A percentile compares a stretch with the other conserved stretches of the same genome.
phyloP scores from a whole-genome alignment of 202 grass and related monocot species.

The Brachypodium distachyon region DNA sequence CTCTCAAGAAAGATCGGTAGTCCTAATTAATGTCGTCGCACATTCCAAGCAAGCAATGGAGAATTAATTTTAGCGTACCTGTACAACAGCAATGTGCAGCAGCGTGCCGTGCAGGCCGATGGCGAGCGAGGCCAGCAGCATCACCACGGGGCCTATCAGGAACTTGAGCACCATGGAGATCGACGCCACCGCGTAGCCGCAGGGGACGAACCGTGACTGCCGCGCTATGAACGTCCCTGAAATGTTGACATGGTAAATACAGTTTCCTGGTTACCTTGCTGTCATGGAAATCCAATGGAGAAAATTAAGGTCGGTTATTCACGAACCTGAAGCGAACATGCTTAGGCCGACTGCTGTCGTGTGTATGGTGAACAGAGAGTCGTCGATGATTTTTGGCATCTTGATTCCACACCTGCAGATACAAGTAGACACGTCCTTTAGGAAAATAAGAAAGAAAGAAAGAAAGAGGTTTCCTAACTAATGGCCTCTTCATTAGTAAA shows the following conservation, averaged over 20 bases:
- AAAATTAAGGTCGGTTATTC: neutral
- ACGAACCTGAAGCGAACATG: constrained; percentile 75
- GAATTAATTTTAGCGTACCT: constrained; percentile 24
- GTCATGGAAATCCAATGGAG: neutral
- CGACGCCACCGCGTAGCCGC: constrained; percentile 56
- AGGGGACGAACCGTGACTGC: constrained; percentile 53
- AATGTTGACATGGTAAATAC: neutral
- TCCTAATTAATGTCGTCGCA: neutral
- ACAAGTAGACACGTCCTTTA: neutral
- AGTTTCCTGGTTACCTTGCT: neutral
- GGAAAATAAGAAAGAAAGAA: neutral
- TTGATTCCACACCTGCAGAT: constrained; percentile 42
- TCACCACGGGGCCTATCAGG: constrained; percentile 53
- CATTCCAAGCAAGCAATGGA: neutral
- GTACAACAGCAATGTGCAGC: constrained; percentile 59
- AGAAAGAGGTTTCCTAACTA: no score
- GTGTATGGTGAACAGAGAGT: constrained; percentile 48
- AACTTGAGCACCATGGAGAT: constrained; percentile 59
- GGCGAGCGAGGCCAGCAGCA: constrained; percentile 46
- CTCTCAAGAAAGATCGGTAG: neutral
- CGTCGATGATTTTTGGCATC: constrained; percentile 58
- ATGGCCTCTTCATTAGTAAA: no score
- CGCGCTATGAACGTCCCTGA: constrained; percentile 81
- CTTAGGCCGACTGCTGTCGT: constrained; percentile 63
- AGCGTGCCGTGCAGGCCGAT: constrained; percentile 61